phyloP scores from a whole-genome alignment of 495 filamentous ascomycete genomes.

The Barbatosphaeria neglecta region DNA sequence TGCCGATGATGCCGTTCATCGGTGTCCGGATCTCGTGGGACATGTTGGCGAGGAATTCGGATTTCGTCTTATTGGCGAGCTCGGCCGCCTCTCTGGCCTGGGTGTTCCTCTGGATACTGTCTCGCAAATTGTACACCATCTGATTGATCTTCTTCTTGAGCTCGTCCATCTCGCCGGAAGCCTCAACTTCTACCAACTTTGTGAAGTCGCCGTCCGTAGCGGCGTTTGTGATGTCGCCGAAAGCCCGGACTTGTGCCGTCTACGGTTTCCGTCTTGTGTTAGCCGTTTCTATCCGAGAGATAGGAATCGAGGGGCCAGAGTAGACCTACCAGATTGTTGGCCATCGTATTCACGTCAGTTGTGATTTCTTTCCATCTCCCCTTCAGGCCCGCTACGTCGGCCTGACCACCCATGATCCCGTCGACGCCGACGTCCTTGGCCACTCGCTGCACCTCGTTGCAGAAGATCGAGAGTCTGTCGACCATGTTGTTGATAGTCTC shows the following conservation, averaged over 20 bases:
- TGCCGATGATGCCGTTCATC: conserved; percentile 79
- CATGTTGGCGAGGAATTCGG: conserved; percentile 98
- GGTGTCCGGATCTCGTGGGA: conserved; percentile 97
- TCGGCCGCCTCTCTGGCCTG: conserved; percentile 92
- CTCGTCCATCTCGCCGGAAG: conserved; percentile 98
- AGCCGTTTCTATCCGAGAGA: too few relatives aligned
- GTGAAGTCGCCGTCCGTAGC: conserved; percentile 96
- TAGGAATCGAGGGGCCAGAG: too few relatives aligned
- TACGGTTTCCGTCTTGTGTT: neutral
- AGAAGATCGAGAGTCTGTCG: conserved; percentile 87
- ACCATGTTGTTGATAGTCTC: conserved; percentile 99
- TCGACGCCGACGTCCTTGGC: conserved; percentile 96
- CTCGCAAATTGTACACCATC: conserved; percentile 92
- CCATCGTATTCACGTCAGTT: conserved; percentile 97
- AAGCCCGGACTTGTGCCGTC: conserved; percentile 95
- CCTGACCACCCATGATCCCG: conserved; percentile 97
- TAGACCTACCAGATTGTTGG: conserved; percentile 64
- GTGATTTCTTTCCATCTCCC: conserved; percentile 99
- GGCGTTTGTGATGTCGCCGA: conserved; percentile 94
- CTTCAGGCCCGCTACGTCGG: conserved; percentile 85
- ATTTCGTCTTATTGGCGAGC: conserved; percentile 95
- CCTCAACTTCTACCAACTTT: conserved; percentile 94
- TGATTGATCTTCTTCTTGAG: conserved; percentile 98
- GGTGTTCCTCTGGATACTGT: conserved; percentile 97
- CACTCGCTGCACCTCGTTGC: conserved; percentile 91